phyloP scores from a whole-genome alignment of 176 grass and related monocot genomes.

The Alloteropsis semialata region DNA sequence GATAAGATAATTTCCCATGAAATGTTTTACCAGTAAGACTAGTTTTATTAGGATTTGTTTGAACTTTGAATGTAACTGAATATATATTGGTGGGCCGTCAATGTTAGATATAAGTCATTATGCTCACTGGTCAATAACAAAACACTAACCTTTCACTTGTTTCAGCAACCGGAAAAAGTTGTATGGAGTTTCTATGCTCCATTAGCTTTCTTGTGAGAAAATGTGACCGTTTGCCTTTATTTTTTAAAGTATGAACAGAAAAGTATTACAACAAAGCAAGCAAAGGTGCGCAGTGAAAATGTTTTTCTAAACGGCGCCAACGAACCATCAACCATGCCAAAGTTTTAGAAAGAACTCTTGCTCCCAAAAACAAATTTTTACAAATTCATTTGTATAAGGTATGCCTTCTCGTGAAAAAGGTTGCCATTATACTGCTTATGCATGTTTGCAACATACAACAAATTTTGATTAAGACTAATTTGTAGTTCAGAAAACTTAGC shows the following conservation, averaged over 20 bases:
- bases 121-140: neutral
- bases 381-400: too few species aligned
- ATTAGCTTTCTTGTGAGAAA: neutral
- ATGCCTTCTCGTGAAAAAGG: neutral
- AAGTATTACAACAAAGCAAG: neutral
- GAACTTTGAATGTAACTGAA: neutral
- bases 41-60: too few species aligned
- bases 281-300: too few species aligned
- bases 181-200: neutral
- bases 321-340: too few species aligned
- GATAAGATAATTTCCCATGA: too few species aligned
- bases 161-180: neutral
- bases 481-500: neutral
- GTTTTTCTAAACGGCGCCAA: neutral
- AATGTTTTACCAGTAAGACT: too few species aligned
- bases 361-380: neutral
- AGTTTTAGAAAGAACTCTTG: neutral
- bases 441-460: neutral
- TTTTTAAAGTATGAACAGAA: neutral
- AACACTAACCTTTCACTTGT: neutral
- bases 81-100: neutral
- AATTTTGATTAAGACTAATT: neutral
- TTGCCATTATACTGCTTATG: neutral
- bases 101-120: neutral
- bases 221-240: neutral